Percentiles rank a stretch among this genome's conserved stretches.
These are phyloP conservation scores for Emmonsiellopsis sp. DNA, from an alignment of 2,329 filamentous ascomycete genomes.

Conservation along the genomic window DNA sequence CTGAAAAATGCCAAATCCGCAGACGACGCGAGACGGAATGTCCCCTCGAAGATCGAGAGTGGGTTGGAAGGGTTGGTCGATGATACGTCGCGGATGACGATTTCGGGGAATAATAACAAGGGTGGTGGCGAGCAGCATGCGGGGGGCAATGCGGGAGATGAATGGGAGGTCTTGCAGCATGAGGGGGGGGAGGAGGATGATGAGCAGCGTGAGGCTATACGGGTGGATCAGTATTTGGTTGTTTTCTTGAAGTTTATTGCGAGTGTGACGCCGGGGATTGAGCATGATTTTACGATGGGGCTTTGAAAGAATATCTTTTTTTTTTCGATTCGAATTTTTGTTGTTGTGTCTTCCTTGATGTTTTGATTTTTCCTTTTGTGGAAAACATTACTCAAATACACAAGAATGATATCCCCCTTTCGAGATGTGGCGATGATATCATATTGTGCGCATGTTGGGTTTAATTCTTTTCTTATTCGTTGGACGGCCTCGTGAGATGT, in stretches of 20 bases:
- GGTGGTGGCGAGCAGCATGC: conserved; percentile 25
- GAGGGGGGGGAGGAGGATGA: conserved; percentile 42
- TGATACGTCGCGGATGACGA: conserved; percentile 57
- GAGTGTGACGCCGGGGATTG: conserved; percentile 90
- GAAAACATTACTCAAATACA: no score
- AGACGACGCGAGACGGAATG: conserved; percentile 33
- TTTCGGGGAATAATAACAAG: conserved; percentile 42
- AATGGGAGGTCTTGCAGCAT: conserved; percentile 54
- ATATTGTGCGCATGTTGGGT: no score
- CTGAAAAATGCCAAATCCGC: conserved; percentile 52
- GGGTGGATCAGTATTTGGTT: conserved; percentile 44
- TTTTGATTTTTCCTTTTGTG: no score
- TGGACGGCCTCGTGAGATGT: no score
- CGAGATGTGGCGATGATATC: no score
- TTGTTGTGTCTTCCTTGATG: no score
- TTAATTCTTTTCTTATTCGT: no score
- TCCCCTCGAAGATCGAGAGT: conserved; percentile 38
- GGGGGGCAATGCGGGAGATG: conserved; percentile 42
- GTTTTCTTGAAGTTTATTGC: conserved; percentile 60
- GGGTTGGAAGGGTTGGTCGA: conserved; percentile 84
- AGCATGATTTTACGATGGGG: conserved; percentile 96
- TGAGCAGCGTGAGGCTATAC: conserved; percentile 37
- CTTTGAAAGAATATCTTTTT: conserved; percentile 45
- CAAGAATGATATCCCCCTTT: no score
- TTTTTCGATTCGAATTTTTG: no score